These are phyloP conservation scores for Dovyalis caffra DNA, from an alignment of 345 rosid genomes.

Conservation along the genomic window DNA sequence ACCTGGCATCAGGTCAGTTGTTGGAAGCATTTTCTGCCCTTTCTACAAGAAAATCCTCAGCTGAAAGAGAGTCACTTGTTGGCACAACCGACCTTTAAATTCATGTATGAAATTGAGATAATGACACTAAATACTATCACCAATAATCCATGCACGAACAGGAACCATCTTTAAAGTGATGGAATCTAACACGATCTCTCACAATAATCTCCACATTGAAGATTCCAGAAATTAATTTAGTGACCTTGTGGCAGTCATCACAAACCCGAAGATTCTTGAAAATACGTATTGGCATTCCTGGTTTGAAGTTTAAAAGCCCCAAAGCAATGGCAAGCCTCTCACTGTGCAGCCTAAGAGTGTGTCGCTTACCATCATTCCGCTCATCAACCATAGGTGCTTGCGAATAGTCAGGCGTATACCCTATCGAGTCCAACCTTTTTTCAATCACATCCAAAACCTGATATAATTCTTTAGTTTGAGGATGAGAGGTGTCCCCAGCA, in stretches of 20 bases:
- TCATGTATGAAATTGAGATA: too few relatives aligned
- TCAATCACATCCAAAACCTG: slow-evolving; percentile 52
- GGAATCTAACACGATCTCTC: slow-evolving; percentile 72
- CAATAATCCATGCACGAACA: slow-evolving; percentile 82
- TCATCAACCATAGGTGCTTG: slow-evolving; percentile 45
- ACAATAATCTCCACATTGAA: slow-evolving; percentile 65
- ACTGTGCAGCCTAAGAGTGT: slow-evolving; percentile 61
- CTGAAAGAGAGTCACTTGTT: slow-evolving; percentile 62
- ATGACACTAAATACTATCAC: slow-evolving; percentile 25
- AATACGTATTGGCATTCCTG: slow-evolving; percentile 57
- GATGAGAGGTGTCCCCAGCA: slow-evolving; percentile 80
- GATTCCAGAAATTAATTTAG: slow-evolving; percentile 58
- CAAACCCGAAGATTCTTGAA: slow-evolving; percentile 82
- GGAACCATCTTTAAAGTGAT: slow-evolving; percentile 67
- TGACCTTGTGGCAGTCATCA: slow-evolving; percentile 69
- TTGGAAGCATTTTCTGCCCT: slow-evolving; percentile 71
- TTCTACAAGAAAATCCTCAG: slow-evolving; percentile 73
- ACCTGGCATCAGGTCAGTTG: slow-evolving; percentile 87
- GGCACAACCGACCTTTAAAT: too few relatives aligned
- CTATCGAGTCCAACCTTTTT: slow-evolving; percentile 38
- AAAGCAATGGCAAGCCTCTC: slow-evolving; percentile 83
- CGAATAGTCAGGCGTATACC: slow-evolving; percentile 45
- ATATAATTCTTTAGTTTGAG: slow-evolving; percentile 57
- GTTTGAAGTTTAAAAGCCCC: slow-evolving; percentile 60
- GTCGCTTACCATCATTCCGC: slow-evolving; percentile 37